Evolutionary conservation across 495 filamentous ascomycete species (phyloP).

Genomic region (Hypoxylon perforatum): DNA sequence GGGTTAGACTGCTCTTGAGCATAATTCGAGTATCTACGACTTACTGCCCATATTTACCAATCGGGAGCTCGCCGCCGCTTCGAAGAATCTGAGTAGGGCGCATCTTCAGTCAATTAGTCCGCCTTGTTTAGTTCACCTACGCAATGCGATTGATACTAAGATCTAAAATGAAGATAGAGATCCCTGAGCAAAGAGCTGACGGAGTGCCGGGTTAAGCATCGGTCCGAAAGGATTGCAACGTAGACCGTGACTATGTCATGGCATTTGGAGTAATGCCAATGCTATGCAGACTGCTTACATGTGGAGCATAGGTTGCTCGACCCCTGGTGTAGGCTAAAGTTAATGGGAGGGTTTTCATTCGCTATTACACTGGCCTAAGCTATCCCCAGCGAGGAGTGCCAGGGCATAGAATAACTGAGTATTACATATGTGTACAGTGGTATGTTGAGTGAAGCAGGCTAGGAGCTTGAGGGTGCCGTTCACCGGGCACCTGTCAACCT

Average conservation of each 20-base stretch:
- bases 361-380: not conserved
- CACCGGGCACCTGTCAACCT: no score
- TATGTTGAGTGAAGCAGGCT: no score
- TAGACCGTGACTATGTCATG: conserved; percentile 8
- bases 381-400: no score
- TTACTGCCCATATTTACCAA: conserved; percentile 39
- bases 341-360: conserved; percentile 3
- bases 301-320: conserved; percentile 7
- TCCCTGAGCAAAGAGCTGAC: not conserved
- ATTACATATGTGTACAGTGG: no score
- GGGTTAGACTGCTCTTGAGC: not conserved
- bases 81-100: conserved; percentile 32
- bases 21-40: conserved; percentile 1
- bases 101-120: conserved; percentile 18
- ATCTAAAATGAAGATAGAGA: no score
- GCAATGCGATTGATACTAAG: no score
- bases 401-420: no score
- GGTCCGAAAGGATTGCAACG: conserved; percentile 5
- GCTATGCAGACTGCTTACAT: conserved; percentile 13
- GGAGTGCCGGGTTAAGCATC: conserved; percentile 13
- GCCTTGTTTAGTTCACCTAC: no score
- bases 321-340: not conserved
- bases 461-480: no score
- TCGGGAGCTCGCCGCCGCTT: conserved; percentile 17
- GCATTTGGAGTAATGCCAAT: not conserved